Evolutionary conservation across 495 filamentous ascomycete species (phyloP).

Genomic region (Usnea hakonensis): DNA sequence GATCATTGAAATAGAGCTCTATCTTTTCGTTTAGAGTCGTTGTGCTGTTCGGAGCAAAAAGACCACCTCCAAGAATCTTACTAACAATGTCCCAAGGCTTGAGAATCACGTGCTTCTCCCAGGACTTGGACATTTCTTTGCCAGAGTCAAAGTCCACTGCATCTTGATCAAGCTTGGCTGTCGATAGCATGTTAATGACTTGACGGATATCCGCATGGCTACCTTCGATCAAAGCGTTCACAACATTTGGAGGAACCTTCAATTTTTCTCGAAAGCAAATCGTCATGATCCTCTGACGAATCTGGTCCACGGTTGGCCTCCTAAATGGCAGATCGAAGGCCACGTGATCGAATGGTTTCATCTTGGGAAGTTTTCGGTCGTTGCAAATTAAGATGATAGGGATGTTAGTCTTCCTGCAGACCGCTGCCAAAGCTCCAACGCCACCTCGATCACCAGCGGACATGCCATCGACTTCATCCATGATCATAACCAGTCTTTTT

Average conservation of each 20-base stretch:
- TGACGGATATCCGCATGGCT: constrained; percentile 93
- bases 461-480: constrained; percentile 99
- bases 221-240: constrained; percentile 92
- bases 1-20: constrained; percentile 98
- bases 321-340: constrained; percentile 79
- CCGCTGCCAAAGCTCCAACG: constrained; percentile 84
- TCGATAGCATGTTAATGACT: constrained; percentile 97
- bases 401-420: constrained; percentile 90
- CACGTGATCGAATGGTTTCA: constrained; percentile 91
- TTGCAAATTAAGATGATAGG: constrained; percentile 98
- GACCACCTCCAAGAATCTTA: constrained; percentile 80
- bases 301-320: constrained; percentile 80
- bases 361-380: constrained; percentile 83
- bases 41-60: constrained; percentile 75
- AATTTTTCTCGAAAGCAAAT: constrained; percentile 89
- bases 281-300: constrained; percentile 82
- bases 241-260: constrained; percentile 75
- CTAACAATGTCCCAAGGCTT: constrained; percentile 97
- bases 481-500: constrained; percentile 89
- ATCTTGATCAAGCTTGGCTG: constrained; percentile 76
- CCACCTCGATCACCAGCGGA: constrained; percentile 93
- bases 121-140: constrained; percentile 89
- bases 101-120: constrained; percentile 94
- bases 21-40: constrained; percentile 92
- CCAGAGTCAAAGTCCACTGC: constrained; percentile 73